Evolutionary conservation across 352 stramenopile species (phyloP).

Genomic region (Phytophthora sansomeana): DNA sequence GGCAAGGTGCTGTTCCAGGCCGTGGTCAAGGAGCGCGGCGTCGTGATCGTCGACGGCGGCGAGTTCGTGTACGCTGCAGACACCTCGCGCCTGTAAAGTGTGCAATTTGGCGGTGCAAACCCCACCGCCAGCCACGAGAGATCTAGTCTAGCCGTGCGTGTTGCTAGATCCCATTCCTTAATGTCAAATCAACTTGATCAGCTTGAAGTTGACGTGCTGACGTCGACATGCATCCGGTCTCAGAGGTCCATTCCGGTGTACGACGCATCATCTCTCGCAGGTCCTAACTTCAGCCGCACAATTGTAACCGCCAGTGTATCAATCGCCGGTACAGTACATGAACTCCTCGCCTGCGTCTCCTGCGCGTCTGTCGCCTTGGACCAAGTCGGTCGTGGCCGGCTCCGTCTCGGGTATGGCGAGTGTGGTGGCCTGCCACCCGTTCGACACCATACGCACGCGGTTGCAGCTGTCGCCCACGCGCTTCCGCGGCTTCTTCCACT

Average conservation of each 20-base stretch:
- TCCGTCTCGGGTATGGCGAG: conserved; percentile 87
- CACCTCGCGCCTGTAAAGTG: conserved; percentile 39
- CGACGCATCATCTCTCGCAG: conserved; percentile 17
- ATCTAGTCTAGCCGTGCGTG: conserved; percentile 5
- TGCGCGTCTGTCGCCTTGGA: conserved; percentile 54
- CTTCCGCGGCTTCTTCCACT: conserved; percentile 72
- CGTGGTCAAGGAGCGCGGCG: conserved; percentile 75
- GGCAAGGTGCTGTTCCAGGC: conserved; percentile 78
- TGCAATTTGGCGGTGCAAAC: not conserved
- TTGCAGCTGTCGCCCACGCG: conserved; percentile 76
- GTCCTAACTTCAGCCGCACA: conserved; percentile 6
- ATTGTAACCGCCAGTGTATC: conserved; percentile 5
- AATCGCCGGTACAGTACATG: conserved; percentile 20
- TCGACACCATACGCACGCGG: conserved; percentile 89
- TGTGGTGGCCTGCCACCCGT: conserved; percentile 82
- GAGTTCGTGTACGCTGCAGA: conserved; percentile 67
- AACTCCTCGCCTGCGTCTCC: conserved; percentile 20
- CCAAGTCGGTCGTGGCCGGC: conserved; percentile 76
- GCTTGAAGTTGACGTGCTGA: conserved; percentile 23
- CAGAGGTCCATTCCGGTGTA: conserved; percentile 25
- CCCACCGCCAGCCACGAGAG: not conserved
- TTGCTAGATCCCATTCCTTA: not conserved
- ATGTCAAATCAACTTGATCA: conserved; percentile 22
- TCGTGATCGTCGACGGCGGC: conserved; percentile 81
- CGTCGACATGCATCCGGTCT: conserved; percentile 1